These are phyloP conservation scores for Metarhizium guizhouense DNA, from an alignment of 2,329 filamentous ascomycete genomes.

Conservation along the genomic window DNA sequence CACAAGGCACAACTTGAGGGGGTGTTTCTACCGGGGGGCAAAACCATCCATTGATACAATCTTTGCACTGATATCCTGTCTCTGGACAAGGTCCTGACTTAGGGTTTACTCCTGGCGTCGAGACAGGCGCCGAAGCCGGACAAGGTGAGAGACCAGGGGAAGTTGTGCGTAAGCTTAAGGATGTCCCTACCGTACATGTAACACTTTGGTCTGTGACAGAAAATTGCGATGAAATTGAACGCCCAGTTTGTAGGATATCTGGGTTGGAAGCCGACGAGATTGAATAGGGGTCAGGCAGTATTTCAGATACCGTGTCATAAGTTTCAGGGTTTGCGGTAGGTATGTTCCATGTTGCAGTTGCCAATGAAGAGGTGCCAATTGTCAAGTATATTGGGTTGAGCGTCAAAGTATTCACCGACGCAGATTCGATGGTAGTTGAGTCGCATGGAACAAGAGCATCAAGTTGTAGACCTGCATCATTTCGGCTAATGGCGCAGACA, in stretches of 20 bases:
- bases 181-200: neutral
- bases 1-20: slow-evolving; percentile 18
- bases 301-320: neutral
- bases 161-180: neutral
- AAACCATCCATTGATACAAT: slow-evolving; percentile 23
- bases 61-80: slow-evolving; percentile 17
- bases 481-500: slow-evolving; percentile 12
- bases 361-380: neutral
- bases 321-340: neutral
- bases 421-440: neutral
- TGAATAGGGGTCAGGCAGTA: neutral
- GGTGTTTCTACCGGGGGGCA: slow-evolving; percentile 22
- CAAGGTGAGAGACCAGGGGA: neutral
- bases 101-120: neutral
- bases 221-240: neutral
- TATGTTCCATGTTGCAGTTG: slow-evolving; percentile 1
- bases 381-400: neutral
- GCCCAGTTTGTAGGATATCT: neutral
- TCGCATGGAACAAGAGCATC: slow-evolving; percentile 12
- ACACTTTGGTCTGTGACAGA: neutral
- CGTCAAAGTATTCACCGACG: slow-evolving; percentile 3
- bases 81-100: slow-evolving; percentile 14
- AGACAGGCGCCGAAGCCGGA: neutral
- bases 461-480: slow-evolving; percentile 4
- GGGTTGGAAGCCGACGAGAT: neutral